phyloP scores from a whole-genome alignment of 371 early-diverging fungal genomes.

The Mucor piriformis region DNA sequence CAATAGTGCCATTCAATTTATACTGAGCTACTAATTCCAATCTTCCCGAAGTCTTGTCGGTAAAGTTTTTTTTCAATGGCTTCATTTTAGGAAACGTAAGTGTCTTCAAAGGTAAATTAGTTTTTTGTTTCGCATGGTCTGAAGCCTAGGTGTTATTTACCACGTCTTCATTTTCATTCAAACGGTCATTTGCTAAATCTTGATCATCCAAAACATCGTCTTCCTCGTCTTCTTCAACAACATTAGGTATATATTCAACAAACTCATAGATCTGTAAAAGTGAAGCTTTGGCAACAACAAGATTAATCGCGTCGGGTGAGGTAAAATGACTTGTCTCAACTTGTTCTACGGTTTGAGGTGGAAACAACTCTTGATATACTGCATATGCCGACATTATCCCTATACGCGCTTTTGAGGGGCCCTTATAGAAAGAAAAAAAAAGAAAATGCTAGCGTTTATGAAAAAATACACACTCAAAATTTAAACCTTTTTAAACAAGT shows the following conservation, averaged over 20 bases:
- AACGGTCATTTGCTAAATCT: conserved; percentile 22
- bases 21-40: conserved; percentile 78
- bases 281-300: conserved; percentile 76
- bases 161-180: conserved; percentile 22
- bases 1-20: conserved; percentile 79
- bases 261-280: conserved; percentile 85
- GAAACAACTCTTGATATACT: conserved; percentile 78
- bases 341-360: conserved; percentile 81
- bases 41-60: conserved; percentile 59
- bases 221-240: conserved; percentile 20
- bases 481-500: too few relatives aligned
- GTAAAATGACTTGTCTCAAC: conserved; percentile 77
- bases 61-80: conserved; percentile 30
- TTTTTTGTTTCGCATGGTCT: too few relatives aligned
- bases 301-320: conserved; percentile 68
- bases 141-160: background rate
- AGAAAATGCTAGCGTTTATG: background rate
- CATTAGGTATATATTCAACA: conserved; percentile 61
- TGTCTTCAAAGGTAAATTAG: conserved; percentile 22
- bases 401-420: background rate
- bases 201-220: conserved; percentile 20
- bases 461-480: too few relatives aligned
- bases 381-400: conserved; percentile 61
- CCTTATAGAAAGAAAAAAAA: background rate
- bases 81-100: conserved; percentile 49